A percentile compares a stretch with the other conserved stretches of the same genome.
These are phyloP conservation scores for Vanrija humicola DNA, from an alignment of 1,284 basidiomycete species.

Conservation along the genomic window DNA sequence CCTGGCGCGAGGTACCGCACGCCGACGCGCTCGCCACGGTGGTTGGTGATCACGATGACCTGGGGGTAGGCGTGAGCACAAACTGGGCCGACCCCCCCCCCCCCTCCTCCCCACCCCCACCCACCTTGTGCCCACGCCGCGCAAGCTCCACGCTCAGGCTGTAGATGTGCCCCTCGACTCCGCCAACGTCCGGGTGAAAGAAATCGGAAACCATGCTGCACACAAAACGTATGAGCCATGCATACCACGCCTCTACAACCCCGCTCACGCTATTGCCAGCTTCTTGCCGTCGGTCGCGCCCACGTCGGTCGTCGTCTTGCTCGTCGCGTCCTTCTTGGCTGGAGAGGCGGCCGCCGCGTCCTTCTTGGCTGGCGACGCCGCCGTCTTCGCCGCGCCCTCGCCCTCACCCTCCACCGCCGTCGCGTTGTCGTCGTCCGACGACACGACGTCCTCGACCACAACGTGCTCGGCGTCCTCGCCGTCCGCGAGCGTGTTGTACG, in stretches of 20 bases:
- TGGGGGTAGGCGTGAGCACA: constrained; percentile 48
- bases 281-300: neutral
- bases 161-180: constrained; percentile 96
- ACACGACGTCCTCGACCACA: neutral
- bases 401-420: neutral
- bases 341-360: constrained; percentile 1
- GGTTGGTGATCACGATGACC: constrained; percentile 94
- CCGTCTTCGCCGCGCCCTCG: neutral
- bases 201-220: constrained; percentile 86
- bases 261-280: constrained; percentile 26
- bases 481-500: constrained; percentile 1
- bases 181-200: constrained; percentile 91
- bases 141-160: constrained; percentile 83
- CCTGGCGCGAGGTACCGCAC: constrained; percentile 70
- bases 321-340: constrained; percentile 2
- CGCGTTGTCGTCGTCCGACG: too few relatives aligned
- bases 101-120: too few relatives aligned
- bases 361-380: neutral
- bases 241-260: constrained; percentile 17
- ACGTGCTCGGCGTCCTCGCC: constrained; percentile 1
- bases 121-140: constrained; percentile 76
- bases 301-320: constrained; percentile 6
- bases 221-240: constrained; percentile 26
- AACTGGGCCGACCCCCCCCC: too few relatives aligned
- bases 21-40: constrained; percentile 78